These are phyloP conservation scores for Candida hispaniensis DNA, from an alignment of 805 yeast genomes.

Conservation along the genomic window DNA sequence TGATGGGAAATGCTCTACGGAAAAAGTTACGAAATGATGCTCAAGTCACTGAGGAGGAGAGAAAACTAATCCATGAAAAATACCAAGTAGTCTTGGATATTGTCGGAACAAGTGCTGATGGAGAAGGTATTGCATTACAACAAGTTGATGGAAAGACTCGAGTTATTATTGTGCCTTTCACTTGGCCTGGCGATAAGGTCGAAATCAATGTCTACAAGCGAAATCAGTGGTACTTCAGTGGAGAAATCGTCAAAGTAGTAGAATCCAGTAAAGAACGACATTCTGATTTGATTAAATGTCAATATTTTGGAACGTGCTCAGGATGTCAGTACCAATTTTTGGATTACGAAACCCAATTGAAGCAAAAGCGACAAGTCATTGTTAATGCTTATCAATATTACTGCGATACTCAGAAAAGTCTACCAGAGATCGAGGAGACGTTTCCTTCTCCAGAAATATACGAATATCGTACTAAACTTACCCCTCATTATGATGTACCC, in stretches of 20 bases:
- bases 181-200: slow-evolving; percentile 75
- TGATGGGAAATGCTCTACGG: slow-evolving; percentile 5
- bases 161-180: slow-evolving; percentile 74
- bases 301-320: slow-evolving; percentile 84
- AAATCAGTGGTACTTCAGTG: slow-evolving; percentile 61
- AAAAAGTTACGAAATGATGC: slow-evolving; percentile 7
- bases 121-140: slow-evolving; percentile 49
- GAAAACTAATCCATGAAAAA: slow-evolving; percentile 8
- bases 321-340: slow-evolving; percentile 91
- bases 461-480: slow-evolving; percentile 80
- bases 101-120: slow-evolving; percentile 55
- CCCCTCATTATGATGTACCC: slow-evolving; percentile 89
- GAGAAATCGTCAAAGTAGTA: slow-evolving; percentile 53
- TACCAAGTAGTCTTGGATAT: slow-evolving; percentile 41
- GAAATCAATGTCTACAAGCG: slow-evolving; percentile 64
- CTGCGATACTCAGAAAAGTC: slow-evolving; percentile 38
- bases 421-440: slow-evolving; percentile 53
- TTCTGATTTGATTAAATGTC: slow-evolving; percentile 55
- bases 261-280: slow-evolving; percentile 36
- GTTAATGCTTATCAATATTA: slow-evolving; percentile 70
- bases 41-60: slow-evolving; percentile 2
- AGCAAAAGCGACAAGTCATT: slow-evolving; percentile 62
- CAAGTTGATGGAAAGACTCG: slow-evolving; percentile 22
- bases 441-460: slow-evolving; percentile 67
- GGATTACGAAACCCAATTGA: slow-evolving; percentile 60